A percentile compares a stretch with the other conserved stretches of the same genome.
Evolutionary conservation across 306 rosid genomes (phyloP).

Genomic region (Cucumis melo): DNA sequence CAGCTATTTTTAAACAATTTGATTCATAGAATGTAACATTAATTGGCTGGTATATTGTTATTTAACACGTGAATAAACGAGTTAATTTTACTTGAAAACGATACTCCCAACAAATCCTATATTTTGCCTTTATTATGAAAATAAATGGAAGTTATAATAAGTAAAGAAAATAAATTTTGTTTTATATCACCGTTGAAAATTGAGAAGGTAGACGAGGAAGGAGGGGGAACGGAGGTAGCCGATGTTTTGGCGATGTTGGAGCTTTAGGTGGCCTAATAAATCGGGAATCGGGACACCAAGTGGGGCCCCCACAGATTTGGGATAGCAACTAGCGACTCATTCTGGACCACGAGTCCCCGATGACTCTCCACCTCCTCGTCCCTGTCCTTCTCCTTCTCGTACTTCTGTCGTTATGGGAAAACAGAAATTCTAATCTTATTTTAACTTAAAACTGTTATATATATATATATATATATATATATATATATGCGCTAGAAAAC

Average conservation of each 20-base stretch:
- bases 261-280: not conserved
- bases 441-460: not conserved
- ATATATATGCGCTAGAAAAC: too few relatives aligned
- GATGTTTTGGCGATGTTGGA: not conserved
- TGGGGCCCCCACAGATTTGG: slow-evolving; percentile 11
- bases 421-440: not conserved
- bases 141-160: not conserved
- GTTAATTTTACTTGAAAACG: too few relatives aligned
- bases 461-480: too few relatives aligned
- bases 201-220: not conserved
- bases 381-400: not conserved
- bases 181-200: not conserved
- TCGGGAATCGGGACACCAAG: not conserved
- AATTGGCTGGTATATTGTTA: too few relatives aligned
- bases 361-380: not conserved
- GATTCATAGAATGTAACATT: too few relatives aligned
- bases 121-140: too few relatives aligned
- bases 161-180: not conserved
- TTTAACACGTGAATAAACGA: too few relatives aligned
- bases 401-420: not conserved
- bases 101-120: too few relatives aligned
- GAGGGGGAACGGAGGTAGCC: not conserved
- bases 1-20: too few relatives aligned
- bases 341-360: slow-evolving; percentile 18
- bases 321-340: slow-evolving; percentile 3